Evolutionary conservation across 2,329 filamentous ascomycete species (phyloP).

Genomic region (Pseudocercospora crystallina): DNA sequence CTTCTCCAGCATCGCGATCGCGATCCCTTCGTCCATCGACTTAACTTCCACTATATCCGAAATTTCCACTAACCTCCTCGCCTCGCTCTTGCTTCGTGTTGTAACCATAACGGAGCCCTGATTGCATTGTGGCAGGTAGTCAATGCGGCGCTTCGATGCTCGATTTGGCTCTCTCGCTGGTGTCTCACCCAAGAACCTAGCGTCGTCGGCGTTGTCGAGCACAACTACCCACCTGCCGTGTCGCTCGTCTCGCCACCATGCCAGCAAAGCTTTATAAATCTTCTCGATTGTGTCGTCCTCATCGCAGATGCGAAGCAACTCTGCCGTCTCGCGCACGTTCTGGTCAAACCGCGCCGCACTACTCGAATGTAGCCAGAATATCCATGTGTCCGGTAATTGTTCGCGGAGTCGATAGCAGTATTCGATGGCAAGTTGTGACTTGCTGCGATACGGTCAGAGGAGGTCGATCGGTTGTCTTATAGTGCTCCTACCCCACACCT

Average conservation of each 20-base stretch:
- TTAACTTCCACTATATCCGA: constrained; percentile 20
- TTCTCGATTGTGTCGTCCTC: constrained; percentile 19
- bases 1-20: constrained; percentile 24
- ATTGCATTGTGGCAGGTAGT: constrained; percentile 19
- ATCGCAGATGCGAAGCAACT: constrained; percentile 14
- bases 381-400: constrained; percentile 18
- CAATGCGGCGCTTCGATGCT: constrained; percentile 2
- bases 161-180: background rate
- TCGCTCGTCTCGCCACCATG: constrained; percentile 18
- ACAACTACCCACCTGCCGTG: constrained; percentile 26
- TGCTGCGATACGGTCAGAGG: too few species aligned
- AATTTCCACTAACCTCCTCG: constrained; percentile 18
- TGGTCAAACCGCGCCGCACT: constrained; percentile 24
- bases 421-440: constrained; percentile 30
- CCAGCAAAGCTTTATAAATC: constrained; percentile 18
- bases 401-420: constrained; percentile 15
- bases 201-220: constrained; percentile 29
- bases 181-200: constrained; percentile 8
- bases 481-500: too few species aligned
- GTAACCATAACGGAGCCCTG: constrained; percentile 27
- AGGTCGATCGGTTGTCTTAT: too few species aligned
- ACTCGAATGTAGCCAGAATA: constrained; percentile 30
- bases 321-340: constrained; percentile 17
- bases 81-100: constrained; percentile 20
- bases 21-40: constrained; percentile 25